phyloP scores from a whole-genome alignment of 371 early-diverging fungal species.

The Entomophthora muscae region DNA sequence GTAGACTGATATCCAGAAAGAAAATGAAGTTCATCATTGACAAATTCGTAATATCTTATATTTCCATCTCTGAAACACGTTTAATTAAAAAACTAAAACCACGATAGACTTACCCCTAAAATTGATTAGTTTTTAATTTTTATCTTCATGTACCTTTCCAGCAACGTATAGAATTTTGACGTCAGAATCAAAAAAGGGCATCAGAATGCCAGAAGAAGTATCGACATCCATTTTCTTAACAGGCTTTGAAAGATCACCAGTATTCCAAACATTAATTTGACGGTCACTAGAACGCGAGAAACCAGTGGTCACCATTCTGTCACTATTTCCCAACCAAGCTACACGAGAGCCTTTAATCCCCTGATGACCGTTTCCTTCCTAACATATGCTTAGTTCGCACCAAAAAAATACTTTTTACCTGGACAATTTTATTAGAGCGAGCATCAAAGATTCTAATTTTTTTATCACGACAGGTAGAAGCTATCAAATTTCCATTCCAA shows the following conservation, averaged over 20 bases:
- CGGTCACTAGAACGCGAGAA: constrained; percentile 85
- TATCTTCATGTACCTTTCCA: constrained; percentile 55
- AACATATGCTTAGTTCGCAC: constrained; percentile 11
- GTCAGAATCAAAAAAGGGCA: constrained; percentile 89
- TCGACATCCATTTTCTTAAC: constrained; percentile 64
- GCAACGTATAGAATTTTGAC: constrained; percentile 83
- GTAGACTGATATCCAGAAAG: constrained; percentile 75
- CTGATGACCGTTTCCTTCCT: constrained; percentile 65
- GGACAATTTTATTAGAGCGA: constrained; percentile 63
- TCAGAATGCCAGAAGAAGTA: constrained; percentile 84
- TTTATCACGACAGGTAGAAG: constrained; percentile 92
- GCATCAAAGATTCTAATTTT: constrained; percentile 85
- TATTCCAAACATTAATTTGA: constrained; percentile 81
- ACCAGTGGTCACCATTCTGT: constrained; percentile 81
- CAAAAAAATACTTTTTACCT: constrained; percentile 14
- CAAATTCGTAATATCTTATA: constrained; percentile 93
- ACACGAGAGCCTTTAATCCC: constrained; percentile 93
- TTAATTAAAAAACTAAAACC: neutral
- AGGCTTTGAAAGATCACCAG: constrained; percentile 50
- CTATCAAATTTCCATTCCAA: constrained; percentile 69
- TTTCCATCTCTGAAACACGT: constrained; percentile 69
- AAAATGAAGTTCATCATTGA: constrained; percentile 56
- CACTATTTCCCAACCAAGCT: constrained; percentile 70
- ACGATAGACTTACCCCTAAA: constrained; percentile 10
- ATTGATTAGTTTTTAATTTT: neutral